Evolutionary conservation across 23 red algal genomes (phyloP).

Genomic region (Gracilaria gracilis): DNA sequence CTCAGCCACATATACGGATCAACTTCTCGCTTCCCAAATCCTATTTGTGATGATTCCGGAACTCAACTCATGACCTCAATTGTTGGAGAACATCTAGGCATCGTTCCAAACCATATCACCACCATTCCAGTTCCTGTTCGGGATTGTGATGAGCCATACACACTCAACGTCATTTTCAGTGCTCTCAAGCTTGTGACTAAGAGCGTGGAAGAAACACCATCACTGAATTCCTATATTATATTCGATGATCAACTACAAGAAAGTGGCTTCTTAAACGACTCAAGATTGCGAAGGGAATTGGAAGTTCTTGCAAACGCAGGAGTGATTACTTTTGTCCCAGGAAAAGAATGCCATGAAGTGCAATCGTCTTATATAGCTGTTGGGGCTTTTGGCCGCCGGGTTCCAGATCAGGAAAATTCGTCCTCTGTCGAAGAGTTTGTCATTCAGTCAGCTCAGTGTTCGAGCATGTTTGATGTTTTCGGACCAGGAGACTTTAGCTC

Average conservation of each 20-base stretch:
- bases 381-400: not conserved
- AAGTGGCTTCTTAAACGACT: slow-evolving; percentile 20
- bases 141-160: slow-evolving; percentile 5
- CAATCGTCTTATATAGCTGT: slow-evolving; percentile 22
- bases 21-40: slow-evolving; percentile 4
- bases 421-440: not conserved
- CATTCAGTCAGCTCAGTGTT: slow-evolving; percentile 7
- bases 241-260: slow-evolving; percentile 21
- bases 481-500: slow-evolving; percentile 22
- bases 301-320: slow-evolving; percentile 3
- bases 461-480: slow-evolving; percentile 19
- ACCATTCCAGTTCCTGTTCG: slow-evolving; percentile 21
- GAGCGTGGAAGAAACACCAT: not conserved
- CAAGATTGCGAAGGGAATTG: not conserved
- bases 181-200: not conserved
- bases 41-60: slow-evolving; percentile 23
- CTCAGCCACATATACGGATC: not conserved
- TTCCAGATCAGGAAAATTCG: not conserved
- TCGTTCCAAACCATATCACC: not conserved
- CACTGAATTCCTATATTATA: not conserved
- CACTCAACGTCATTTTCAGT: not conserved
- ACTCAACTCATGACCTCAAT: slow-evolving; percentile 10
- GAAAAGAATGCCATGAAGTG: not conserved
- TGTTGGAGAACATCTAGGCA: slow-evolving; percentile 8
- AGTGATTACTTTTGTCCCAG: slow-evolving; percentile 1